Evolutionary conservation across 1,284 basidiomycete species (phyloP).

Genomic region (Marasmius oreades): DNA sequence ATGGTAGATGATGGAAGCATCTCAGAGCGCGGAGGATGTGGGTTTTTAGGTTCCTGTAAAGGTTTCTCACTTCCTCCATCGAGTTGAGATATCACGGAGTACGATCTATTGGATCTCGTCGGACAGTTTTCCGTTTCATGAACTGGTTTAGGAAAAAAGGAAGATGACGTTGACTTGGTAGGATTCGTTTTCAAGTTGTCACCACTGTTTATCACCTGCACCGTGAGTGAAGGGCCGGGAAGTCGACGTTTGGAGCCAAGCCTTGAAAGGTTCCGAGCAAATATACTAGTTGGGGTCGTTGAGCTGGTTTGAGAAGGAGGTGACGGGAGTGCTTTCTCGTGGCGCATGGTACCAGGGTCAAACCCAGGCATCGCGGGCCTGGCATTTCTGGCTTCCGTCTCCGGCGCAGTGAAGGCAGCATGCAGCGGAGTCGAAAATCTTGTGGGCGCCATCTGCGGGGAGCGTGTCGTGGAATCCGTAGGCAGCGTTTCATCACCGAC

Average conservation of each 20-base stretch:
- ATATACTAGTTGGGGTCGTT: neutral
- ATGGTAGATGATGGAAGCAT: neutral
- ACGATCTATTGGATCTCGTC: neutral
- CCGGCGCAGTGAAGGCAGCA: neutral
- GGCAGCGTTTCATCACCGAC: neutral
- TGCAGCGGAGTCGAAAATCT: neutral
- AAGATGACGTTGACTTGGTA: conserved; percentile 6
- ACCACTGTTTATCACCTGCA: neutral
- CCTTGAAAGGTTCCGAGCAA: neutral
- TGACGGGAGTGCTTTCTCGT: neutral
- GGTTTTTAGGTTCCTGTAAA: neutral
- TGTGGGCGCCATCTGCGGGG: neutral
- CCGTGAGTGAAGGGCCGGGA: neutral
- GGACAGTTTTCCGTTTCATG: neutral
- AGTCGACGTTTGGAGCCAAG: neutral
- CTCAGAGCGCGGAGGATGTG: neutral
- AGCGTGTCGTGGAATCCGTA: neutral
- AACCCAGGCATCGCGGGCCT: too few species aligned
- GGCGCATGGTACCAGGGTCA: neutral
- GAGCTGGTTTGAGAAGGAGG: neutral
- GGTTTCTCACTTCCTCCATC: neutral
- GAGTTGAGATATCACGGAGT: neutral
- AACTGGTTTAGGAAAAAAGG: conserved; percentile 9
- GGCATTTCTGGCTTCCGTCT: too few species aligned
- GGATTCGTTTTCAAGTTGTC: neutral